These are phyloP conservation scores for Avicennia marina DNA, from an alignment of 257 asterid species.

Conservation along the genomic window DNA sequence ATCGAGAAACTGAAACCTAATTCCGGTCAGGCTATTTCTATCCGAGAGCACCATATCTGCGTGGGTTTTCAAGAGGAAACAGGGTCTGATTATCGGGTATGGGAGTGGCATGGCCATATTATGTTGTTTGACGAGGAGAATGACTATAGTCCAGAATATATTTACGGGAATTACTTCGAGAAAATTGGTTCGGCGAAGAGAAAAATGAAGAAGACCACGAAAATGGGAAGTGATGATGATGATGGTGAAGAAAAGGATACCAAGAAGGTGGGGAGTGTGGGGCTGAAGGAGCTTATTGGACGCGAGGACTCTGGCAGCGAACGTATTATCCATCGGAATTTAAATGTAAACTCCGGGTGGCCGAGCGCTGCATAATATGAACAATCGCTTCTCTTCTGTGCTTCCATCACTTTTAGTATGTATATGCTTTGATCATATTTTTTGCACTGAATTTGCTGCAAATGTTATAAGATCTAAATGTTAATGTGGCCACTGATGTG, in stretches of 20 bases:
- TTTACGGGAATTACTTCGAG: conserved; percentile 91
- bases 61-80: conserved; percentile 81
- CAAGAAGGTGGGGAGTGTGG: conserved; percentile 45
- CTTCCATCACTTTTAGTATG: conserved; percentile 1
- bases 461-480: not conserved
- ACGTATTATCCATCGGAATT: conserved; percentile 65
- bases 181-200: conserved; percentile 37
- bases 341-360: conserved; percentile 53
- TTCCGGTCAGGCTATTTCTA: conserved; percentile 79
- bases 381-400: not conserved
- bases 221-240: conserved; percentile 14
- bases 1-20: conserved; percentile 72
- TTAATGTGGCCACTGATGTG: no score
- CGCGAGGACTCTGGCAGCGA: conserved; percentile 40
- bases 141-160: conserved; percentile 85
- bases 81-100: conserved; percentile 76
- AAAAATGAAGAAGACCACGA: conserved; percentile 19
- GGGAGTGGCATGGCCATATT: conserved; percentile 99
- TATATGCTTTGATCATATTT: not conserved
- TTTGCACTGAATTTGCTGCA: not conserved
- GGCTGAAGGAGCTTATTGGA: conserved; percentile 84
- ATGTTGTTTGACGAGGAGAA: conserved; percentile 90
- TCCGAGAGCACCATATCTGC: conserved; percentile 91
- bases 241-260: conserved; percentile 29
- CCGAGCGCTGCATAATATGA: conserved; percentile 12